phyloP scores from a whole-genome alignment of 257 asterid genomes.

The Ehretia macrophylla region DNA sequence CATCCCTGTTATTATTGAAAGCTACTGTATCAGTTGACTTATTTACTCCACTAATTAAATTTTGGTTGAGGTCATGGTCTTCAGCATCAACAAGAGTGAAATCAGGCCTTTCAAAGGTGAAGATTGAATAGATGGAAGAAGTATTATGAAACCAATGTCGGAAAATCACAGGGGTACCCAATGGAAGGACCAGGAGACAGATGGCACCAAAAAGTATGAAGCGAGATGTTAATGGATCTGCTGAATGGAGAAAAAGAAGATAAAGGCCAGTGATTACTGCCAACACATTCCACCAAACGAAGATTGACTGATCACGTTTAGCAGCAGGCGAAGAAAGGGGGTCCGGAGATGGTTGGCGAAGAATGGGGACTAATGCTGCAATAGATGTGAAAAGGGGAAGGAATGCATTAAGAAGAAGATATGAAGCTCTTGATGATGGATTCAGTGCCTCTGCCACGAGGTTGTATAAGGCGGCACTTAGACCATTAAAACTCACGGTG shows the following conservation, averaged over 20 bases:
- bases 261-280: conserved; percentile 73
- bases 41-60: conserved; percentile 38
- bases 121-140: conserved; percentile 35
- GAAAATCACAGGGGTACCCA: conserved; percentile 65
- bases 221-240: conserved; percentile 23
- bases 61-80: conserved; percentile 58
- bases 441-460: conserved; percentile 54
- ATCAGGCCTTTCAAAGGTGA: conserved; percentile 41
- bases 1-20: conserved; percentile 9
- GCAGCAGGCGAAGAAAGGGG: conserved; percentile 30
- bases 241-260: conserved; percentile 65
- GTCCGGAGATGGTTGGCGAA: conserved; percentile 49
- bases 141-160: conserved; percentile 51
- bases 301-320: conserved; percentile 55
- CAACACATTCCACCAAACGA: conserved; percentile 39
- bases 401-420: conserved; percentile 77
- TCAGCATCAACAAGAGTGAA: conserved; percentile 60
- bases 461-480: conserved; percentile 86
- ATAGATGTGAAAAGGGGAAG: conserved; percentile 62
- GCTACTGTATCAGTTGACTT: conserved; percentile 26
- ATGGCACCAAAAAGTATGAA: conserved; percentile 57
- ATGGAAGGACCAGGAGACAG: conserved; percentile 53
- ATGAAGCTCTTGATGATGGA: conserved; percentile 51
- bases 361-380: conserved; percentile 53
- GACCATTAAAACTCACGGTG: conserved; percentile 78